Evolutionary conservation across 768 basidiomycete species (phyloP).

Genomic region (Melanogaster broomeanus): DNA sequence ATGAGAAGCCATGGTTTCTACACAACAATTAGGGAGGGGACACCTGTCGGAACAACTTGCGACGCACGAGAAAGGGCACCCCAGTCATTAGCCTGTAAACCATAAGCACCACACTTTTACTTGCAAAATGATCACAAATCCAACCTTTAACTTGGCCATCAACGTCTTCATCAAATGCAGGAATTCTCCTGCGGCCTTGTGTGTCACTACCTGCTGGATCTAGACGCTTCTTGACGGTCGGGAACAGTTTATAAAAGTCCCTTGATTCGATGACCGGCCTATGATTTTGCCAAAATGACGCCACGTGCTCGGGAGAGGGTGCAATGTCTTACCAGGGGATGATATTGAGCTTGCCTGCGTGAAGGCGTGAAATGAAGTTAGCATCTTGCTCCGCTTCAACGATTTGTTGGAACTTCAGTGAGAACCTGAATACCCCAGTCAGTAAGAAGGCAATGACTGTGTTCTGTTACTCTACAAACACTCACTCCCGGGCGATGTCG

Average conservation of each 20-base stretch:
- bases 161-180: slow-evolving; percentile 57
- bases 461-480: not conserved
- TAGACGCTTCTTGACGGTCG: slow-evolving; percentile 44
- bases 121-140: not conserved
- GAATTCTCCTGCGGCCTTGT: slow-evolving; percentile 53
- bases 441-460: not conserved
- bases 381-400: slow-evolving; percentile 58
- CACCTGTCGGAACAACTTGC: not conserved
- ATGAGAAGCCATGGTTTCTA: slow-evolving; percentile 50
- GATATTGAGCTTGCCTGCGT: slow-evolving; percentile 53
- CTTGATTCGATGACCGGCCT: slow-evolving; percentile 62
- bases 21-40: not conserved
- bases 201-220: slow-evolving; percentile 50
- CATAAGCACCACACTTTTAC: not conserved
- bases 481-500: slow-evolving; percentile 62
- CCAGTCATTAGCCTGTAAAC: slow-evolving; percentile 58
- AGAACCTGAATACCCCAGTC: slow-evolving; percentile 42
- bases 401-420: slow-evolving; percentile 58
- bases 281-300: not conserved
- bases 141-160: slow-evolving; percentile 67
- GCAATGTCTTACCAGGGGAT: slow-evolving; percentile 48
- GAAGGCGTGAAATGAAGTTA: slow-evolving; percentile 63
- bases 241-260: slow-evolving; percentile 57
- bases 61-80: slow-evolving; percentile 57
- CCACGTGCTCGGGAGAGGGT: not conserved